Conservation (phyloP, 805 yeast species). For the Teunomyces stri region DNA sequence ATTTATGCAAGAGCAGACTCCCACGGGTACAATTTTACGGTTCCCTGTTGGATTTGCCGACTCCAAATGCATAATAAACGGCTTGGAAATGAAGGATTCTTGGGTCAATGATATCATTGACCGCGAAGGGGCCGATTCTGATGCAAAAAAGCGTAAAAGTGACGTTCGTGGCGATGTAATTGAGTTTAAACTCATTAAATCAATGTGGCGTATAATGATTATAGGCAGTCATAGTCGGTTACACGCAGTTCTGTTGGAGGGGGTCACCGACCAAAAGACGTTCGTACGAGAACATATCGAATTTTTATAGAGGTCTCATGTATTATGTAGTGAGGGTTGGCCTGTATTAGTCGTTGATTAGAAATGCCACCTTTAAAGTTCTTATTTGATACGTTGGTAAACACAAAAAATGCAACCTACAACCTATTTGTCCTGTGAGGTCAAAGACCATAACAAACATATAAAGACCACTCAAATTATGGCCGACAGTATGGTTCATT, state of each 20-base stretch:
- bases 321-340: neutral
- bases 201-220: constrained; percentile 41
- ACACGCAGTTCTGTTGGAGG: constrained; percentile 31
- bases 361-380: too few relatives aligned
- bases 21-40: constrained; percentile 14
- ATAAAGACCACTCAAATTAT: constrained; percentile 19
- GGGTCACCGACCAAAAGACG: constrained; percentile 23
- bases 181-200: constrained; percentile 40
- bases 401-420: constrained; percentile 17
- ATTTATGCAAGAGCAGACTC: constrained; percentile 15
- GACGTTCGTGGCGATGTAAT: constrained; percentile 34
- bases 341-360: neutral
- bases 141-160: constrained; percentile 11
- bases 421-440: constrained; percentile 27
- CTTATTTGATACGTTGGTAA: too few relatives aligned
- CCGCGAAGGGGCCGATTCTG: neutral
- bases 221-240: constrained; percentile 22
- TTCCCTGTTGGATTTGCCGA: constrained; percentile 26
- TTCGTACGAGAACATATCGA: constrained; percentile 14
- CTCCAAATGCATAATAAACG: constrained; percentile 32
- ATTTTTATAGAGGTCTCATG: constrained; percentile 12
- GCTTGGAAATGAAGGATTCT: constrained; percentile 28
- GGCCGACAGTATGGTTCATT: constrained; percentile 26
- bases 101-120: constrained; percentile 35
- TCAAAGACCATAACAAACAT: constrained; percentile 26